Percentiles rank a stretch among this genome's conserved stretches.
Evolutionary conservation across 257 asterid genomes (phyloP).

Genomic region (Gynochthodes officinalis): DNA sequence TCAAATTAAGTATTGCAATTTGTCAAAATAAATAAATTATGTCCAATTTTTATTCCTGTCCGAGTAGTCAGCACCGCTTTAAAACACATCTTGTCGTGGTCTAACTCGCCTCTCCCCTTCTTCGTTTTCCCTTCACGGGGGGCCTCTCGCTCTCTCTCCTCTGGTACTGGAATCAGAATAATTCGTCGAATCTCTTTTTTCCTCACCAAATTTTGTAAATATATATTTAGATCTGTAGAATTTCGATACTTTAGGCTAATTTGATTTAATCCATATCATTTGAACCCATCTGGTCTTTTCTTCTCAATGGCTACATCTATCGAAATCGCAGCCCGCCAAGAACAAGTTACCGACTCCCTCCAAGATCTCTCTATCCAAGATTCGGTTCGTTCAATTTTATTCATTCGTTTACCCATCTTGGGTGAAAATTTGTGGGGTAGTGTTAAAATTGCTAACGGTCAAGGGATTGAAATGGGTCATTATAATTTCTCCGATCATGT

Average conservation of each 20-base stretch:
- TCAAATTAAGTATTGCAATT: no score
- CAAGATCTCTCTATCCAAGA: conserved; percentile 36
- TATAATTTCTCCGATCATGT: neutral
- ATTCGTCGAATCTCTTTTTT: conserved; percentile 30
- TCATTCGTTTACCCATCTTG: neutral
- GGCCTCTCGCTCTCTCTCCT: conserved; percentile 6
- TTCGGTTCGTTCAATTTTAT: conserved; percentile 34
- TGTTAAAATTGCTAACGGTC: neutral
- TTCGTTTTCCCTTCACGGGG: conserved; percentile 1
- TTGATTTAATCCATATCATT: neutral
- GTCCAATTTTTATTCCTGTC: no score
- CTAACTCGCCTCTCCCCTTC: neutral
- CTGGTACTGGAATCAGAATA: conserved; percentile 31
- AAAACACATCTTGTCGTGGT: neutral
- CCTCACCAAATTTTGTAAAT: conserved; percentile 7
- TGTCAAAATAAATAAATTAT: no score
- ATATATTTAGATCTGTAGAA: conserved; percentile 12
- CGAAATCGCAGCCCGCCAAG: conserved; percentile 30
- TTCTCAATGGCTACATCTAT: conserved; percentile 39
- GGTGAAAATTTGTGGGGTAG: neutral
- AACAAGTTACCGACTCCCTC: conserved; percentile 31
- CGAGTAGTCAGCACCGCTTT: neutral
- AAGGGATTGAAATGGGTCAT: neutral
- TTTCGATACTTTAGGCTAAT: conserved; percentile 15
- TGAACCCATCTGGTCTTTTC: neutral